Evolutionary conservation across 345 rosid species (phyloP).

Genomic region (Bruguiera parviflora): DNA sequence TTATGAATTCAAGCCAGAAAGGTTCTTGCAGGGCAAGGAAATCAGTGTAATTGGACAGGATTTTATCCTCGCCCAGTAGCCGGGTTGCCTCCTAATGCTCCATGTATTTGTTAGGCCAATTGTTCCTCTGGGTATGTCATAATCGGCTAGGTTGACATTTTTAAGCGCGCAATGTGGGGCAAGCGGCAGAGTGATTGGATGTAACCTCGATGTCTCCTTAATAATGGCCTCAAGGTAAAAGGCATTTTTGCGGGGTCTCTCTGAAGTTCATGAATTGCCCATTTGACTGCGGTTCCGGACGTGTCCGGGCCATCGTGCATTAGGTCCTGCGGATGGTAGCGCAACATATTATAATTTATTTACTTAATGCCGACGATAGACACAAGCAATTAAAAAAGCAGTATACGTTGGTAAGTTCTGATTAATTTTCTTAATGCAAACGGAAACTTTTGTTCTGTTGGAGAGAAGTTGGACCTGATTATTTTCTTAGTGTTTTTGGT

Average conservation of each 20-base stretch:
- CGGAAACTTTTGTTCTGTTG: background rate
- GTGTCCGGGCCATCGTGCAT: slow-evolving; percentile 30
- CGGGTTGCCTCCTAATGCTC: slow-evolving; percentile 30
- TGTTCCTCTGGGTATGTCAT: slow-evolving; percentile 20
- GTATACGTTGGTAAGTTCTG: background rate
- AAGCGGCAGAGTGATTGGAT: slow-evolving; percentile 19
- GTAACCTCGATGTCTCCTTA: slow-evolving; percentile 28
- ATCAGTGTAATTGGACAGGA: background rate
- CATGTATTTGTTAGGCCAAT: slow-evolving; percentile 20
- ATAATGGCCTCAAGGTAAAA: slow-evolving; percentile 20
- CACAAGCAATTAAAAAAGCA: background rate
- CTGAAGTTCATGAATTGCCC: slow-evolving; percentile 38
- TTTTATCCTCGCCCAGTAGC: slow-evolving; percentile 5
- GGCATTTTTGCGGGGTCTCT: slow-evolving; percentile 21
- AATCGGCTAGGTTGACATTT: slow-evolving; percentile 20
- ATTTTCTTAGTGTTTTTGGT: background rate
- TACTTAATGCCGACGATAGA: background rate
- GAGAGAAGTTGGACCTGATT: background rate
- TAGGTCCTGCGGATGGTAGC: slow-evolving; percentile 15
- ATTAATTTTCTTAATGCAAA: background rate
- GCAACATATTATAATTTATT: background rate
- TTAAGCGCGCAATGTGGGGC: slow-evolving; percentile 15
- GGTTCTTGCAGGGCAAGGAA: slow-evolving; percentile 17
- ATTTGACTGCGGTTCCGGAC: slow-evolving; percentile 23
- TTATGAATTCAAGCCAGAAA: slow-evolving; percentile 22